Evolutionary conservation across 805 yeast genomes (phyloP).

Genomic region (Maudiozyma barnettii): DNA sequence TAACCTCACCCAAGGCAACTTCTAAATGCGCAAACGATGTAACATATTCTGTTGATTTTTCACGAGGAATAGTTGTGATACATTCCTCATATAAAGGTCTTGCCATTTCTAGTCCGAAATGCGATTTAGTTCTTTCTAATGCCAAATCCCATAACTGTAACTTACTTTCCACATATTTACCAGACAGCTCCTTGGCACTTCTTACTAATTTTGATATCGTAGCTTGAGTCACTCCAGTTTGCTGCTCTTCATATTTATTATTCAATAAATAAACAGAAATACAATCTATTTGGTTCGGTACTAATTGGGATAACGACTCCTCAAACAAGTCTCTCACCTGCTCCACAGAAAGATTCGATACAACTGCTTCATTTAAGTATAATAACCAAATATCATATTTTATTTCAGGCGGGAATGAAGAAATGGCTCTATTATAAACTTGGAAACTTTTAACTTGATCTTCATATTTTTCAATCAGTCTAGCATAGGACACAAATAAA

Average conservation of each 20-base stretch:
- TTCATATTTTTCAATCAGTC: slow-evolving; percentile 41
- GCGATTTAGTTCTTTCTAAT: slow-evolving; percentile 32
- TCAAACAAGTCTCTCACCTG: slow-evolving; percentile 69
- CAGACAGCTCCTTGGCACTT: slow-evolving; percentile 23
- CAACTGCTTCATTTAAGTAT: slow-evolving; percentile 47
- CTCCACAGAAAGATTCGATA: slow-evolving; percentile 33
- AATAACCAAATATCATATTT: slow-evolving; percentile 63
- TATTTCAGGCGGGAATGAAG: slow-evolving; percentile 36
- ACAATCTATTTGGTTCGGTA: slow-evolving; percentile 31
- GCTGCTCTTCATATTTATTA: slow-evolving; percentile 49
- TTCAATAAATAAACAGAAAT: slow-evolving; percentile 46
- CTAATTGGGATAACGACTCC: slow-evolving; percentile 46
- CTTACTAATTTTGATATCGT: slow-evolving; percentile 41
- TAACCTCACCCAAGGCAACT: slow-evolving; percentile 38
- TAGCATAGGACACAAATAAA: slow-evolving; percentile 56
- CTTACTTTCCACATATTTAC: slow-evolving; percentile 17
- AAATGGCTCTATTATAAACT: slow-evolving; percentile 62
- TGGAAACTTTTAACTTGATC: slow-evolving; percentile 39
- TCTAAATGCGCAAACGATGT: slow-evolving; percentile 53
- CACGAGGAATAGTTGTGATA: slow-evolving; percentile 37
- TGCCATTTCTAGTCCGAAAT: slow-evolving; percentile 35
- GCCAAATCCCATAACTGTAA: slow-evolving; percentile 37
- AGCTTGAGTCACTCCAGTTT: slow-evolving; percentile 41
- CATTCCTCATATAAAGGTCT: slow-evolving; percentile 47
- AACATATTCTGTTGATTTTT: slow-evolving; percentile 35